Base-by-base conservation (phyloP, 2,329 filamentous ascomycete genomes). In the Karstenula rhodostoma region DNA sequence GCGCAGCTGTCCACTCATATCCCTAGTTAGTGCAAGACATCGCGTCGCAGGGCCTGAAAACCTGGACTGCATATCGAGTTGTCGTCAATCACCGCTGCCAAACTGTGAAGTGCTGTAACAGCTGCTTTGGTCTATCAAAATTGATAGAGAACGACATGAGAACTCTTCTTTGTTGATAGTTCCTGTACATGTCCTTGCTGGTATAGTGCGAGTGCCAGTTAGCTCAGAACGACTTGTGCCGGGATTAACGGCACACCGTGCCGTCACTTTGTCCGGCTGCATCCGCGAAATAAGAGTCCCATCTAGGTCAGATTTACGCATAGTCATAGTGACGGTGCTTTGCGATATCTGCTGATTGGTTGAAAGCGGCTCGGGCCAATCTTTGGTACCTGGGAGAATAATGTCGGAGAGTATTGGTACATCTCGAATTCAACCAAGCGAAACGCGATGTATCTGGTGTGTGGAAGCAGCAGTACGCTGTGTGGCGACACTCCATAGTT, bases 241-340 rank as follows among this genome's bases (percentile, higher is more conserved):
- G 69, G 71, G 50, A 63, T 56, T 44, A 37, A 37, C 67, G 70
- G 70, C 56, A 65, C 60, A 49, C 35, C 47, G 53, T 58, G 60
- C 70, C 71, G 71, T 68, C 66, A 66, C 61, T 50, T n/a, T 62
- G 59, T 59, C 62, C 59, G 48, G 53, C 62, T 56, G 56, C 56
- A 50, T 51, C 60, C 59, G 53, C 67, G 59, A 56, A 66, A 44
- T 54, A 27, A 37, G 51, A 58, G 43, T 43, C 57, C 37, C 49
- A 44, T 55, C 33, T 52, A 48, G 48, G 49, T 27, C 32, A 27
- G 44, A 46, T 60, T 47, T 51, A 56, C 42, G 29, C 52, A 61
- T 27, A 40, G 43, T 22, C 27, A 55, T 43, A 40, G 37, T 58
- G 53, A 59, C 56, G 43, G 59, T 50, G 29, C 52, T 47, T 35